Evolutionary conservation across 371 early-diverging fungal genomes (phyloP), one percentile per base, ranked within the genome.

Genomic region (Mucor velutinosus): DNA sequence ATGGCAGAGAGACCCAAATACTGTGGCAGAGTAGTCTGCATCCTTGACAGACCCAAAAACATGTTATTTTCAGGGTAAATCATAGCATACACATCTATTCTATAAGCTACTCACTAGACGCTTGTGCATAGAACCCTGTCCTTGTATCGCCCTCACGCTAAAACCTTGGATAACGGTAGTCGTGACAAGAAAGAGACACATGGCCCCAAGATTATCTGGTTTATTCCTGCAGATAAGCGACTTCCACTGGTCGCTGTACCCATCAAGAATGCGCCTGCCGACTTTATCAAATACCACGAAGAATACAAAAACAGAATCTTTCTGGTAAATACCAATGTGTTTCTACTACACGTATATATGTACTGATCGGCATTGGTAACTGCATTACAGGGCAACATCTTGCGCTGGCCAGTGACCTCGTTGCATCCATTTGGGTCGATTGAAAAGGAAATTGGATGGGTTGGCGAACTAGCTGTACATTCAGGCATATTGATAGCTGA

Each of bases 231-330:
- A 17, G 90, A 91, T 67, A 78, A 80, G 30, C 85, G 89, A 0
- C 65, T 87, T n/a, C 93, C 92, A 1, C 72, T 85, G 6, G 80
- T 93, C 33, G 76, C 82, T 0, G 79, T 92, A 7, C 84, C 87
- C 0, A 69, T 75, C 23, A 74, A 76, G 39, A 64, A 76, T 37
- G 82, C 76, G 7, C 79, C 77, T 4, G 47, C 66, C 7, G 74
- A 72, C 14, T 77, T 81, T 39, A 45, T 74, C 7, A 74, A 72
- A 33, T 69, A 79, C 10, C 77, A 71, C 47, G 79, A 77, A 64
- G 75, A 77, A 53, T 81, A 75, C 15, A 72, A 76, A 35, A 68
- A 79, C 43, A 72, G 74, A 35, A 66, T 79, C 7, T 77, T 81
- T 59, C 61, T 74, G 17, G 80, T 80, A 77, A 60, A 67, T 17